Evolutionary conservation across 495 filamentous ascomycete species (phyloP).

Genomic region (Trichoderma asperelloides): DNA sequence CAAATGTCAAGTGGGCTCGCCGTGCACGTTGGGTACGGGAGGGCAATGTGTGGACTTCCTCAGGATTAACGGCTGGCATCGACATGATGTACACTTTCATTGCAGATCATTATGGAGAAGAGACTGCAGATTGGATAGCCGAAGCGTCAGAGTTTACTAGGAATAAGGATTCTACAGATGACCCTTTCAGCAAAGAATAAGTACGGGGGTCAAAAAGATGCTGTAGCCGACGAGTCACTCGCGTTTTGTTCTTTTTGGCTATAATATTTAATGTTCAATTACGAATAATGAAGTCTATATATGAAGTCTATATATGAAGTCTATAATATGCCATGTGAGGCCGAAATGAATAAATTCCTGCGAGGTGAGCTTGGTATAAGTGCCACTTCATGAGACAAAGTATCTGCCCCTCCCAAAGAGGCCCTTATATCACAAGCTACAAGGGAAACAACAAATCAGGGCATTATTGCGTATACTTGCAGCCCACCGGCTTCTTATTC

Average conservation of each 20-base stretch:
- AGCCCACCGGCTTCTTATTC: constrained; percentile 11
- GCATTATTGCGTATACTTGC: background rate
- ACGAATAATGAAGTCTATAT: too few relatives aligned
- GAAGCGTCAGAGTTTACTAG: constrained; percentile 24
- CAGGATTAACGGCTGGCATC: constrained; percentile 55
- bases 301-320: too few relatives aligned
- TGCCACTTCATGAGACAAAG: background rate
- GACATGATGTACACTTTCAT: constrained; percentile 51
- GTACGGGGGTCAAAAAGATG: background rate
- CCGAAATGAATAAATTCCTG: too few relatives aligned
- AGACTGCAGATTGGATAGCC: constrained; percentile 19
- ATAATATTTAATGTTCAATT: too few relatives aligned
- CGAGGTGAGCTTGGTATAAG: background rate
- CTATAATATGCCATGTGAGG: too few relatives aligned
- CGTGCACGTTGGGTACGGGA: constrained; percentile 54
- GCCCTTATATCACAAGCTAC: background rate
- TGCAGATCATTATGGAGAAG: constrained; percentile 31
- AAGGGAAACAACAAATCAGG: background rate
- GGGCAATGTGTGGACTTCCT: constrained; percentile 57
- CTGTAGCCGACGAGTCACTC: background rate
- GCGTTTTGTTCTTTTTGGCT: background rate
- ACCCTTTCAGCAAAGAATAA: constrained; percentile 20
- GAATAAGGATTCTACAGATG: constrained; percentile 19
- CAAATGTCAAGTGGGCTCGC: constrained; percentile 45
- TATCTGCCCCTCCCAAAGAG: background rate